Percentiles rank a stretch among this genome's conserved stretches.
These are phyloP conservation scores for Galerina marginata DNA, from an alignment of 768 basidiomycete genomes.

Conservation along the genomic window DNA sequence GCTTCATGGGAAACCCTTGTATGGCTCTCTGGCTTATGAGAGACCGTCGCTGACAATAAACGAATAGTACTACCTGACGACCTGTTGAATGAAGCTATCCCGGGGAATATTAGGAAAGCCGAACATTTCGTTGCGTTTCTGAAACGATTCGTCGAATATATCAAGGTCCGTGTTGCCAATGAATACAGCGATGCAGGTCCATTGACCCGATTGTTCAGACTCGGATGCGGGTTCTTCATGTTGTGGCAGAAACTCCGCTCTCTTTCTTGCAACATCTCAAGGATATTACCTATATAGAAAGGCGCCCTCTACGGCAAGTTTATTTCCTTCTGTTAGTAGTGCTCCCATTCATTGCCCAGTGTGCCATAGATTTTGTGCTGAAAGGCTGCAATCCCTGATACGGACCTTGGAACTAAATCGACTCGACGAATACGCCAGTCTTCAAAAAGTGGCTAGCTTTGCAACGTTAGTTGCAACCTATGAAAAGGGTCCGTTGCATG, in stretches of 20 bases:
- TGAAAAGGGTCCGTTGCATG: conserved; percentile 76
- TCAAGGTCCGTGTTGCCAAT: conserved; percentile 68
- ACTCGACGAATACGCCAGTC: conserved; percentile 87
- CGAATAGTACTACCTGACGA: conserved; percentile 87
- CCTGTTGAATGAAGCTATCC: conserved; percentile 92
- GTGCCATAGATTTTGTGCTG: conserved; percentile 85
- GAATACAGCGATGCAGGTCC: background rate
- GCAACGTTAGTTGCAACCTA: conserved; percentile 98
- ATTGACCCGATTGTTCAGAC: conserved; percentile 57
- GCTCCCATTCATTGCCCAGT: background rate
- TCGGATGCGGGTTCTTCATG: conserved; percentile 98
- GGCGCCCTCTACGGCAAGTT: conserved; percentile 82
- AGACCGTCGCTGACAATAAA: background rate
- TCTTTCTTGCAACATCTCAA: conserved; percentile 98
- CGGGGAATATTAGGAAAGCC: conserved; percentile 97
- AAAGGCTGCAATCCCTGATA: conserved; percentile 92
- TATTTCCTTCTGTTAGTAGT: conserved; percentile 11
- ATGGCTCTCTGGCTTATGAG: conserved; percentile 20
- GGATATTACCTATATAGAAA: conserved; percentile 98
- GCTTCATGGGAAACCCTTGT: conserved; percentile 91
- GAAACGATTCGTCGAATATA: conserved; percentile 97
- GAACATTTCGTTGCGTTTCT: conserved; percentile 99
- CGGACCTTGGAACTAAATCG: conserved; percentile 89
- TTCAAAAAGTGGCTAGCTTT: conserved; percentile 96
- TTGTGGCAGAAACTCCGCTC: conserved; percentile 96